These are phyloP conservation scores for Vaccinium corymbosum DNA, from an alignment of 148 eudicot species.

Conservation along the genomic window DNA sequence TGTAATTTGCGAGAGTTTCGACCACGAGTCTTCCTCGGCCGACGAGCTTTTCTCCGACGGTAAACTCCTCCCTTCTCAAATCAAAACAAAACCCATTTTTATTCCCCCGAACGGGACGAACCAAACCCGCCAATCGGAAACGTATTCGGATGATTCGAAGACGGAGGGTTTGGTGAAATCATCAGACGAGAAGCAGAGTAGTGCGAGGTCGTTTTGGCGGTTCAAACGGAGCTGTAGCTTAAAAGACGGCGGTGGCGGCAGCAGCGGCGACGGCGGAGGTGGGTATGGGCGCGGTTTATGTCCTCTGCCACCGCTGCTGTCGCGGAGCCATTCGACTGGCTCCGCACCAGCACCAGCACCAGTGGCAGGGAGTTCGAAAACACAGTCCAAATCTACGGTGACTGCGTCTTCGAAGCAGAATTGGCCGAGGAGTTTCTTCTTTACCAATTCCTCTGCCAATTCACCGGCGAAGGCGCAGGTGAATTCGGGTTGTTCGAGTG, in stretches of 20 bases:
- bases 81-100: constrained; percentile 29
- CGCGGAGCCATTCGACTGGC: constrained; percentile 84
- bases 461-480: neutral
- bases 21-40: constrained; percentile 57
- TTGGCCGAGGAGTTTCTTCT: constrained; percentile 11
- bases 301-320: constrained; percentile 64
- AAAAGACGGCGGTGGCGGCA: constrained; percentile 14
- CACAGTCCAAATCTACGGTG: too few species aligned
- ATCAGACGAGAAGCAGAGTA: constrained; percentile 31
- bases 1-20: constrained; percentile 31
- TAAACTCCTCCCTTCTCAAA: constrained; percentile 52
- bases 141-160: neutral
- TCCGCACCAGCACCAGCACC: constrained; percentile 23
- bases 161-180: neutral
- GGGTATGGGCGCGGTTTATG: constrained; percentile 62
- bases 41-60: constrained; percentile 84
- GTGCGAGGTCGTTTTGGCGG: constrained; percentile 64
- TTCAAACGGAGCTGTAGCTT: constrained; percentile 73
- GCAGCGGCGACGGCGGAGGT: constrained; percentile 22
- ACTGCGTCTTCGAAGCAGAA: constrained; percentile 13
- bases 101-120: neutral
- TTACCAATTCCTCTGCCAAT: neutral
- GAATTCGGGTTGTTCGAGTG: neutral
- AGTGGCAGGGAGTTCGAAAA: constrained; percentile 5
- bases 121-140: constrained; percentile 10